Evolutionary conservation across 2,329 filamentous ascomycete genomes (phyloP), one percentile per base, ranked within the genome.

Genomic region (Fusarium fujikuroi): DNA sequence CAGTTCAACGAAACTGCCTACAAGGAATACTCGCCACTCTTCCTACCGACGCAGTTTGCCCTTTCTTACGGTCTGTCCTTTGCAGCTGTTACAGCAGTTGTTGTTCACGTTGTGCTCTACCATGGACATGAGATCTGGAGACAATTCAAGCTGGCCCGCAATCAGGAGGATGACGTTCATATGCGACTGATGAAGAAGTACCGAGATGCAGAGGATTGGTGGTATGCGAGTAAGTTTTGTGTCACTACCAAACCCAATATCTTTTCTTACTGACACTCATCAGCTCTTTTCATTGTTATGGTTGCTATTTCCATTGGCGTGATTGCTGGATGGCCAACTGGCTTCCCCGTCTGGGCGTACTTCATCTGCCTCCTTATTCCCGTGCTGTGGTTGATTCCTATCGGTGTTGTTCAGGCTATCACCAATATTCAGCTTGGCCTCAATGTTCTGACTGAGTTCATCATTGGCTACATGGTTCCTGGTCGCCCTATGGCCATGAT

Each of bases 381-480:
- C 6, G 79, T 90, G 40, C 76, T 91, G 39, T 90, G 89, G 87
- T 84, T 89, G 58, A 85, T 91, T 30, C 89, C 89, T 15, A 87
- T 90, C 60, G 89, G 89, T 57, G 87, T 91, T 71, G 85, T 91
- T 52, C 88, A 90, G 77, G 89, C 87, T 62, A 87, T 90, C 63
- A 89, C 89, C 46, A 90, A 90, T 79, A 87, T 88, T 58, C 88
- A 90, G 78, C 84, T 93, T 8, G 91, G 91, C 9, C 84, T 93
- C 28, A 93, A 93, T 74, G 91, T 94, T 23, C 81, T 93, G 66
- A 92, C 91, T n/a, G 91, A 93, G 78, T 92, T 92, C 75, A 87
- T 94, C 67, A 87, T 92, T 68, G 92, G 92, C 10, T 93, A 93
- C 80, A 91, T 93, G 85, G 87, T 92, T 56, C 92, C 92, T 1